Evolutionary conservation across 257 asterid species (phyloP), one percentile per base, ranked within the genome.

Genomic region (Rubia yunnanensis): DNA sequence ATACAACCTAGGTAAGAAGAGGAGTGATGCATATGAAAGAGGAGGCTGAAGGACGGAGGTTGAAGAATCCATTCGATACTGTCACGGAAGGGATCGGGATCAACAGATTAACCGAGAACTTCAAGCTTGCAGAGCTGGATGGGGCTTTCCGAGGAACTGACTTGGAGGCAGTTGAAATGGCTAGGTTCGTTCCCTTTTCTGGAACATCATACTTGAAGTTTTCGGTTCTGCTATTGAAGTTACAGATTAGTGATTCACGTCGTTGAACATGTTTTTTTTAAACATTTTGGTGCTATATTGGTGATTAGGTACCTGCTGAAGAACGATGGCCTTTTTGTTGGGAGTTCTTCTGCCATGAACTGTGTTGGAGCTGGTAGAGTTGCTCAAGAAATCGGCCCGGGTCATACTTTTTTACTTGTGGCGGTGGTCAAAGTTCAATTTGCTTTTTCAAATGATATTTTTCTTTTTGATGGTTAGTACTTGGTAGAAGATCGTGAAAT

Each of bases 261-360:
- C 22, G 23, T 23, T 30, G 62, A 68, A n/a, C 38, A 7, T 68
- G 46, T 11, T 7, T 30, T 22, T 61, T 10, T 26, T n/a, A n/a
- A n/a, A 22, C 34, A 48, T 22, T 35, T 26, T 38, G n/a, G 27
- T 70, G 55, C n/a, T 67, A 7, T 14, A 34, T 56, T 32, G 63
- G 48, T 54, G 49, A 28, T 30, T 65, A 87, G 97, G 94, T 87
- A 80, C 63, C 81, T 92, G 34, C 66, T 92, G 86, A 82, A 82
- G 84, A 83, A 87, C 1, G 96, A 92, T 53, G 98, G 97, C n/a
- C 95, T 92, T 65, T 92, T 92, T 82, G 80, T 92, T 35, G 98
- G 98, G 76, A 92, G 98, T 84, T 89, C 97, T 55, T 89, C 97
- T 2, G 97, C 97, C 2, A 89, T 92, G 96, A 92, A 92, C 74